A percentile compares a stretch with the other conserved stretches of the same genome.
phyloP scores from a whole-genome alignment of 495 filamentous ascomycete genomes.

The Talaromyces wortmannii region DNA sequence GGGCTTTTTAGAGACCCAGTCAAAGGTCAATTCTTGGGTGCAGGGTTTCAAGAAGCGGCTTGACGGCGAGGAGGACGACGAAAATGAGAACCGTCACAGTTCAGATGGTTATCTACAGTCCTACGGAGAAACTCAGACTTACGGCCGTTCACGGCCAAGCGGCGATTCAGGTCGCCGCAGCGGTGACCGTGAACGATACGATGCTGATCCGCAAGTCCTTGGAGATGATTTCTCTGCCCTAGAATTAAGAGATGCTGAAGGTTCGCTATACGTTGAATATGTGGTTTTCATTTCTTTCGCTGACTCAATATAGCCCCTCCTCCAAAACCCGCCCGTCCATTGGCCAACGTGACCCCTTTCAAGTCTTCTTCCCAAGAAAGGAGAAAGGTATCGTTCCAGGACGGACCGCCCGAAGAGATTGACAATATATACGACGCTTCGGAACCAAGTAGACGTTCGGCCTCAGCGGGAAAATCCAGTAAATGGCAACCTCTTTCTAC shows the following conservation, averaged over 20 bases:
- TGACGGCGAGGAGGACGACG: slow-evolving; percentile 70
- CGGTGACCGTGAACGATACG: slow-evolving; percentile 81
- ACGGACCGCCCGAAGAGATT: slow-evolving; percentile 64
- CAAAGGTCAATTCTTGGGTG: slow-evolving; percentile 89
- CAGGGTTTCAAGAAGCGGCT: slow-evolving; percentile 82
- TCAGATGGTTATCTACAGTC: slow-evolving; percentile 37
- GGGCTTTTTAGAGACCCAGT: slow-evolving; percentile 91
- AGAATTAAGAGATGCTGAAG: slow-evolving; percentile 72
- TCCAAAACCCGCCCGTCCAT: slow-evolving; percentile 52
- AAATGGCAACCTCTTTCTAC: slow-evolving; percentile 96
- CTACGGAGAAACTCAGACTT: slow-evolving; percentile 13
- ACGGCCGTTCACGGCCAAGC: slow-evolving; percentile 43
- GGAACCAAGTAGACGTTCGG: slow-evolving; percentile 36
- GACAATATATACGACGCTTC: slow-evolving; percentile 69
- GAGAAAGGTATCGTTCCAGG: slow-evolving; percentile 75
- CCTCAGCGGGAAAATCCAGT: slow-evolving; percentile 57
- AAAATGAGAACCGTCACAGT: slow-evolving; percentile 19
- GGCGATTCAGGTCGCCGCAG: slow-evolving; percentile 59
- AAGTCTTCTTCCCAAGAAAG: slow-evolving; percentile 59
- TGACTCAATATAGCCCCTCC: slow-evolving; percentile 38
- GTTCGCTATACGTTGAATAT: slow-evolving; percentile 24
- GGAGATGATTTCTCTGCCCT: slow-evolving; percentile 88
- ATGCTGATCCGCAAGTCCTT: slow-evolving; percentile 88
- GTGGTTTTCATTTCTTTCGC: slow-evolving; percentile 2
- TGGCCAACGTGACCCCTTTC: slow-evolving; percentile 74